Percentiles rank a stretch among this genome's conserved stretches.
Evolutionary conservation across 2,329 filamentous ascomycete species (phyloP).

Genomic region (Diaporthe batatas): DNA sequence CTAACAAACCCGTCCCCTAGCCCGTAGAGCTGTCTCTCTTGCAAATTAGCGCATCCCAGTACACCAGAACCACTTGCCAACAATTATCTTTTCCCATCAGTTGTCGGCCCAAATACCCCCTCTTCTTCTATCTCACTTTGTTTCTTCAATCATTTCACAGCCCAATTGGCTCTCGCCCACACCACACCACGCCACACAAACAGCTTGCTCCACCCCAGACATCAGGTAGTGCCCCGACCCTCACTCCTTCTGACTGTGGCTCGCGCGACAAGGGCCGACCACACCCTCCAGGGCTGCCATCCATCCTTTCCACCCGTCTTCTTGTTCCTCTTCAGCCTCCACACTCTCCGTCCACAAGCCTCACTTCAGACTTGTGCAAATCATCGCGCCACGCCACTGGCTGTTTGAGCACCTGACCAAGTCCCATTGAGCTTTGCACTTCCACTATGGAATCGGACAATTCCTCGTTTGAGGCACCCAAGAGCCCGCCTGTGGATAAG

Average conservation of each 20-base stretch:
- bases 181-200: not conserved
- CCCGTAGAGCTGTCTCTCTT: not conserved
- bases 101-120: not conserved
- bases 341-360: not conserved
- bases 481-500: slow-evolving; percentile 25
- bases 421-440: not conserved
- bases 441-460: slow-evolving; percentile 33
- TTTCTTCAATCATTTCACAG: not conserved
- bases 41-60: too few relatives aligned
- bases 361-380: not conserved
- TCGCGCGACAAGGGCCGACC: not conserved
- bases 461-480: slow-evolving; percentile 24
- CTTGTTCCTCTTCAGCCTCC: slow-evolving; percentile 12
- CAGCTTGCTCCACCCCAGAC: not conserved
- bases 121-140: not conserved
- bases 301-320: not conserved
- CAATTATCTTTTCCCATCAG: slow-evolving; percentile 13
- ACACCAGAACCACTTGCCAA: not conserved
- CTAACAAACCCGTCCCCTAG: not conserved
- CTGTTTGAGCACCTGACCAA: not conserved
- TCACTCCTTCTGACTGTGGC: slow-evolving; percentile 15
- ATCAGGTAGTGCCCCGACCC: not conserved
- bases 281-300: not conserved
- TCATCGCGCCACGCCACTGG: not conserved
- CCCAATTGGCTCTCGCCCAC: not conserved